Evolutionary conservation across 2,329 filamentous ascomycete species (phyloP), one percentile per base, ranked within the genome.

Genomic region (Fusarium guadeloupense): DNA sequence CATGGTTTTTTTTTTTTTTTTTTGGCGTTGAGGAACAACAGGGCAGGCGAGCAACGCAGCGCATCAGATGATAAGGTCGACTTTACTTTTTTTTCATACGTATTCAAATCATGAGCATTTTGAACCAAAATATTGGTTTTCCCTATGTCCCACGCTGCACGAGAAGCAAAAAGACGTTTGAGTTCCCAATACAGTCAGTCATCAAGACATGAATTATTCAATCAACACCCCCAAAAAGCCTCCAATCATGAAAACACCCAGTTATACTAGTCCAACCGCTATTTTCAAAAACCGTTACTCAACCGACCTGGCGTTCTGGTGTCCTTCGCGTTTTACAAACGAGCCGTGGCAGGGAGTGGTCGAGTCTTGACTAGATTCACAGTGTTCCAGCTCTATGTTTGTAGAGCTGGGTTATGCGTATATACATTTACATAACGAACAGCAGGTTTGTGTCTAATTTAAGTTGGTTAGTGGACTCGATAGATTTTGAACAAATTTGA

Each of bases 401-500:
- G 44, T 42, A 49, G 17, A 43, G 28, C 33, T 17, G 26, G 28
- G 28, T 20, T 50, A 48, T 42, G 28, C 38, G 30, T 55, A 53
- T 64, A 54, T 48, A 62, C 44, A 64, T 77, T n/a, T 80, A 87
- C 84, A 88, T 84, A 58, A 88, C 83, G 69, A 88, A 88, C 64
- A 86, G 76, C 40, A 88, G 73, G 71, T 86, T 84, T 54, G 85
- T 88, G 72, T 88, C 86, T 87, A 56, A 16, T 46, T 9, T 14
- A n/a, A 20, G 52, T 68, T 41, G 67, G 58, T 17, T 2, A 39
- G 19, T 39, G 23, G 8, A 19, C 37, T 30, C 7, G 17, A 30
- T 25, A 7, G 16, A 17, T 19, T 25, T 3, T 14, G 9, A 33
- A 10, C 7, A 12, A 23, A 16, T 17, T 39, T 25, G 26, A 48